Conservation (phyloP, 2,329 filamentous ascomycete species). For the Stemphylium vesicarium region DNA sequence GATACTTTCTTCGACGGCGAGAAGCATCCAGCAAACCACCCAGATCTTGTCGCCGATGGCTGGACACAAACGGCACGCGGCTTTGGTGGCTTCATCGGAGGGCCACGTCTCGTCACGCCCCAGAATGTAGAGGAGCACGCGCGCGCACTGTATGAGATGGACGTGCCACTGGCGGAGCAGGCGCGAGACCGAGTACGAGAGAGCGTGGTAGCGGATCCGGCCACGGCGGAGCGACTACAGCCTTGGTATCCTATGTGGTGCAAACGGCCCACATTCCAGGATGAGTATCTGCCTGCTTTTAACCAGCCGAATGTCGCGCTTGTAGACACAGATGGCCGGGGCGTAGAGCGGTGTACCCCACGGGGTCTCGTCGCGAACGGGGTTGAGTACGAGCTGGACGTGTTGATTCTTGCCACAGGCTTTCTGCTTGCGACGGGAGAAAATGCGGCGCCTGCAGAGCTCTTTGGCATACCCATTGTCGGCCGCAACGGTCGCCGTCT, state of each 20-base stretch:
- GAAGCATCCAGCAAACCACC: slow-evolving; percentile 33
- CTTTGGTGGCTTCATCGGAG: slow-evolving; percentile 24
- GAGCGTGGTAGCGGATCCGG: slow-evolving; percentile 54
- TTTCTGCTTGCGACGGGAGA: slow-evolving; percentile 34
- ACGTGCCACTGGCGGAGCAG: slow-evolving; percentile 4
- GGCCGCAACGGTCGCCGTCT: slow-evolving; percentile 55
- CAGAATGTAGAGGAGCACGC: slow-evolving; percentile 1
- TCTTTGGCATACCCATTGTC: slow-evolving; percentile 40
- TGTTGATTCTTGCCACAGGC: slow-evolving; percentile 55
- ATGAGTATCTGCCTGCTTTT: slow-evolving; percentile 64
- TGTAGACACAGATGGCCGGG: slow-evolving; percentile 64
- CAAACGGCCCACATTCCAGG: slow-evolving; percentile 67
- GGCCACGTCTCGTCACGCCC: slow-evolving; percentile 10
- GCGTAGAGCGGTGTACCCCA: slow-evolving; percentile 55
- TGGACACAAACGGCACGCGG: slow-evolving; percentile 48
- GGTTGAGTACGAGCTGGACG: slow-evolving; percentile 55
- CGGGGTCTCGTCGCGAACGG: slow-evolving; percentile 55
- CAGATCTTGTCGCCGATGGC: slow-evolving; percentile 56
- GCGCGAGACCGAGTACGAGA: background rate
- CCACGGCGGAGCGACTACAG: slow-evolving; percentile 59
- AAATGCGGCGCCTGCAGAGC: slow-evolving; percentile 27
- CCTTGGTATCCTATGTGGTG: slow-evolving; percentile 67
- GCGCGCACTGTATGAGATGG: slow-evolving; percentile 4
- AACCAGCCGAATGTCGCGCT: slow-evolving; percentile 65
- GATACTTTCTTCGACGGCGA: slow-evolving; percentile 32